Evolutionary conservation across 129 eudicot species (phyloP), one percentile per base, ranked within the genome.

Genomic region (Oenanthe sinensis): DNA sequence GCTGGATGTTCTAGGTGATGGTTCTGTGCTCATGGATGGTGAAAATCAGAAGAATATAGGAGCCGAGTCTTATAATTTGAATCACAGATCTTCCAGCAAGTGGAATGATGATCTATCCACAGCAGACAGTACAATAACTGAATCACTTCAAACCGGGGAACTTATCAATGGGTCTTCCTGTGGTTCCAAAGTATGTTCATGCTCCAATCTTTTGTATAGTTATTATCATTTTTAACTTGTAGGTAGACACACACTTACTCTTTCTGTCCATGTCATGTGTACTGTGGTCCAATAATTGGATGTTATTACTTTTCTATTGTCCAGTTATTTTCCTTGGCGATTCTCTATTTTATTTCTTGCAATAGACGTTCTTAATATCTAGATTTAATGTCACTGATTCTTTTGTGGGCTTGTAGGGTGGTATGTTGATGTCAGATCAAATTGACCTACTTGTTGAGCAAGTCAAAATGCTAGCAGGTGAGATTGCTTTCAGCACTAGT

Each of bases 381-480:
- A 30, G 67, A 30, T 40, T 65, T 65, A 30, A 77, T 78, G 47
- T 12, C 17, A 36, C 45, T 46, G 62, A 4, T 81, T 60, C 30
- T n/a, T 81, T 33, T 86, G 40, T 76, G 80, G 77, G 43, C 81
- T 74, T 65, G 71, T 77, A 96, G 99, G 97, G 85, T 71, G 97
- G 88, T 46, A 82, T 92, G 70, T 76, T 92, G 50, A 75, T 85
- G 80, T 82, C 91, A 45, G 99, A 96, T 88, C 92, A 96, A 85
- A 90, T 88, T 92, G 97, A 96, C 85, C 97, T 96, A 75, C 88
- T 90, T 24, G 96, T 84, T 80, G 99, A 96, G 89, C 97, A 94
- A 87, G 99, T 92, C 68, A 96, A 96, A 83, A 92, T 96, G 99
- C 97, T 96, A 75, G 97, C 97, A 60, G 97, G 97, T 30, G 99